These are phyloP conservation scores for Flaveria linearis DNA, from an alignment of 129 eudicot species.

Conservation along the genomic window DNA sequence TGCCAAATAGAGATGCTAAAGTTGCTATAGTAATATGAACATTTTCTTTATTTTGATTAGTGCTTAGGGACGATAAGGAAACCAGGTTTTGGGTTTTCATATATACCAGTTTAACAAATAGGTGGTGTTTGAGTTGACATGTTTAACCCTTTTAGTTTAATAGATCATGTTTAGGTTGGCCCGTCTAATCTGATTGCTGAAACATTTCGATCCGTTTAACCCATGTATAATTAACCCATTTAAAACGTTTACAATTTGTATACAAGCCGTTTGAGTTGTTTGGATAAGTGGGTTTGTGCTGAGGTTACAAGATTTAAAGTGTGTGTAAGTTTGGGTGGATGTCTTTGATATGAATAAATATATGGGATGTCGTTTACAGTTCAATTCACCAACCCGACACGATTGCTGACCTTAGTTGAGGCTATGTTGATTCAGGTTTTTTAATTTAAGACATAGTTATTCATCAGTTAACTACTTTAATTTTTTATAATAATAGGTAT, in stretches of 20 bases:
- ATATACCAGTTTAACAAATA: neutral
- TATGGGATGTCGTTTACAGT: neutral
- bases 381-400: neutral
- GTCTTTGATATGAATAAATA: neutral
- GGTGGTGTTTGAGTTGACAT: neutral
- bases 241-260: neutral
- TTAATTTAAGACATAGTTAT: neutral
- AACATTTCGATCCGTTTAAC: neutral
- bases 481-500: slow-evolving; percentile 55
- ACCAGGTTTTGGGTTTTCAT: neutral
- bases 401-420: neutral
- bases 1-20: neutral
- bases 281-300: neutral
- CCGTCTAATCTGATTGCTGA: too few species aligned
- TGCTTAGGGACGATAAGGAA: neutral
- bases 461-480: slow-evolving; percentile 6
- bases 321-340: neutral
- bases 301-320: neutral
- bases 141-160: neutral
- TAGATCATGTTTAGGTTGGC: too few species aligned
- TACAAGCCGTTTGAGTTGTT: neutral
- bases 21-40: neutral
- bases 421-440: slow-evolving; percentile 4
- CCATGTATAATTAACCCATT: neutral
- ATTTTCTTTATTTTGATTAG: neutral